Base-by-base conservation (phyloP, 148 eudicot genomes). In the Camellia japonica region DNA sequence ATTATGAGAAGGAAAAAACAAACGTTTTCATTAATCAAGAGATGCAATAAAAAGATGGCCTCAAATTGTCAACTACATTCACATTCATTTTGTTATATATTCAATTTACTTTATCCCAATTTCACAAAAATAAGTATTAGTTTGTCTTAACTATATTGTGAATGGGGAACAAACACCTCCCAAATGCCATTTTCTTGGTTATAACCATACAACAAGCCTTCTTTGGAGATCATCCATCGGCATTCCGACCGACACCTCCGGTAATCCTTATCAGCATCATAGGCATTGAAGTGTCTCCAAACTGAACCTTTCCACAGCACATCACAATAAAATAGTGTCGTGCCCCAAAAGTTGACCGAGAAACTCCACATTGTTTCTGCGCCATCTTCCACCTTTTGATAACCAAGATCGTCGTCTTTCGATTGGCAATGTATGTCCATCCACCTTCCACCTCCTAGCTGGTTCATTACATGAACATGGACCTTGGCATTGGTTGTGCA, bases 281-380 rank as follows among this genome's bases (percentile, higher is more conserved):
- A 85, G 0, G 87, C 85, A 60, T 79, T 70, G 20, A 85, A 85
- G 47, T 49, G 78, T 47, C 74, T 67, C 85, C 80, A 75, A 1
- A 5, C 65, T 0, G 78, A 65, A 11, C 11, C 71, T 2, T 7
- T 80, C 87, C 87, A 85, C 19, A 43, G 77, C 0, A 82, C 83
- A 11, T 82, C 54, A 14, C 87, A 85, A 10, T 80, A 85, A 51
- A 82, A 85, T 66, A 85, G 46, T 2, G 85, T 82, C 23, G 87
- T 76, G 13, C 71, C 79, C 83, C 83, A 82, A 14, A 85, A 54
- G 2, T 85, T 85, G 1, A 66, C 75, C 0, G 60, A 4, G 43
- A 85, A 85, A 13, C 75, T 80, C 87, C 87, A 85, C 2, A 59
- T 6, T 2, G 23, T 59, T 43, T 67, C 80, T 0, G 30, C 4